These are phyloP conservation scores for Globisporangium sylvaticum DNA, from an alignment of 352 stramenopile genomes.

Conservation along the genomic window DNA sequence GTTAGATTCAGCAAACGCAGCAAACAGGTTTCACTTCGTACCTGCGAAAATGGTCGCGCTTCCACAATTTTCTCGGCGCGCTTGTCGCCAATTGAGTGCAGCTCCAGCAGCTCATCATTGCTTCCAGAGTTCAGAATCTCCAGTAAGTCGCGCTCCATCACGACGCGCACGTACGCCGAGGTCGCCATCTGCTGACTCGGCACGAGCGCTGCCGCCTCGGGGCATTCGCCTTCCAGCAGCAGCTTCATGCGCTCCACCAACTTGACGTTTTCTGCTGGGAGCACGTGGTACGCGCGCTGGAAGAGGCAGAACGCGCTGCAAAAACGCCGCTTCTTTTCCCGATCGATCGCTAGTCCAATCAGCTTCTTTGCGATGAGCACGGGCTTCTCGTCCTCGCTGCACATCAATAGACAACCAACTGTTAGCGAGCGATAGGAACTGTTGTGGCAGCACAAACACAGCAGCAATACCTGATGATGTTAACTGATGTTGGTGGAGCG, in stretches of 20 bases:
- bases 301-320: slow-evolving; percentile 45
- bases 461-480: background rate
- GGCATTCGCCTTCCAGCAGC: slow-evolving; percentile 30
- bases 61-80: slow-evolving; percentile 40
- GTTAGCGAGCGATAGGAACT: background rate
- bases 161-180: slow-evolving; percentile 27
- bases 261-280: slow-evolving; percentile 45
- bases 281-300: slow-evolving; percentile 42
- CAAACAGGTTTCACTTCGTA: slow-evolving; percentile 5
- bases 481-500: background rate
- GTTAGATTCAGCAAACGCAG: background rate
- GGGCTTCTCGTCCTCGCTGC: slow-evolving; percentile 23
- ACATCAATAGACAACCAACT: background rate
- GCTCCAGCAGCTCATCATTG: slow-evolving; percentile 32
- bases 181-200: slow-evolving; percentile 43
- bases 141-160: slow-evolving; percentile 52
- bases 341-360: slow-evolving; percentile 43
- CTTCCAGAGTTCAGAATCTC: slow-evolving; percentile 42
- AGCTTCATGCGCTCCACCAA: slow-evolving; percentile 36
- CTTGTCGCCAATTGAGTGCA: slow-evolving; percentile 53
- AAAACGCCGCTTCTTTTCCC: slow-evolving; percentile 41
- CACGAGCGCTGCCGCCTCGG: slow-evolving; percentile 14
- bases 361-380: slow-evolving; percentile 55
- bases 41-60: slow-evolving; percentile 38
- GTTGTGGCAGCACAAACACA: background rate